These are phyloP conservation scores for Ophiosphaerella herpotricha DNA, from an alignment of 2,329 filamentous ascomycete species.

Conservation along the genomic window DNA sequence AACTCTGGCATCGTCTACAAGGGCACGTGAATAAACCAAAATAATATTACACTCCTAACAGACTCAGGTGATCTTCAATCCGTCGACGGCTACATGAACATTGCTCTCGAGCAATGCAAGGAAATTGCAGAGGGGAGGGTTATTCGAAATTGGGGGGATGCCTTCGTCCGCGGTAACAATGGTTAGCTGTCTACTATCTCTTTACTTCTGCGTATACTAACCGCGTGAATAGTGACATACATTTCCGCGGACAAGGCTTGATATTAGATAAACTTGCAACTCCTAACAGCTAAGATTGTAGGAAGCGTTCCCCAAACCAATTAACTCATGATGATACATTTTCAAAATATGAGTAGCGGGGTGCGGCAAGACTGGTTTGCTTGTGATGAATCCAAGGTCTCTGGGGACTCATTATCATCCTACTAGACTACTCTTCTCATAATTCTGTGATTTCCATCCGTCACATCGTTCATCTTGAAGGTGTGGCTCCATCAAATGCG, in stretches of 20 bases:
- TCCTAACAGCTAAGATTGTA: too few species aligned
- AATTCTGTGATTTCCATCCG: too few species aligned
- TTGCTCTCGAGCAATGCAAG: slow-evolving; percentile 90
- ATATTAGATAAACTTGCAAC: neutral
- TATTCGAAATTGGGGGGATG: slow-evolving; percentile 85
- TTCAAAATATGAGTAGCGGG: too few species aligned
- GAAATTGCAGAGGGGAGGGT: slow-evolving; percentile 88
- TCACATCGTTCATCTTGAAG: too few species aligned
- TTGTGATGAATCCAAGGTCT: too few species aligned
- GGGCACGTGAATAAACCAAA: slow-evolving; percentile 58
- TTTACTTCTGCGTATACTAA: slow-evolving; percentile 12
- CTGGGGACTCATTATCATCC: too few species aligned
- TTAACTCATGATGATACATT: neutral
- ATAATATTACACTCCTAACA: slow-evolving; percentile 8
- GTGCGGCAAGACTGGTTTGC: too few species aligned
- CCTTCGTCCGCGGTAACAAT: slow-evolving; percentile 95
- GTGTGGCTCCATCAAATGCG: too few species aligned
- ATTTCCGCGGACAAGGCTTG: slow-evolving; percentile 38
- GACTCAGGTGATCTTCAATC: slow-evolving; percentile 84
- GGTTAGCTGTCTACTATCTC: slow-evolving; percentile 56
- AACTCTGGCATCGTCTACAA: slow-evolving; percentile 99
- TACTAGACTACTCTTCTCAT: neutral
- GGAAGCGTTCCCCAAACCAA: neutral
- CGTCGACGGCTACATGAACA: slow-evolving; percentile 99
- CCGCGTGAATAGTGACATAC: slow-evolving; percentile 29